A percentile compares a stretch with the other conserved stretches of the same genome.
These are phyloP conservation scores for Crithidia brevicula DNA, from an alignment of 208 protist genomes.

Conservation along the genomic window DNA sequence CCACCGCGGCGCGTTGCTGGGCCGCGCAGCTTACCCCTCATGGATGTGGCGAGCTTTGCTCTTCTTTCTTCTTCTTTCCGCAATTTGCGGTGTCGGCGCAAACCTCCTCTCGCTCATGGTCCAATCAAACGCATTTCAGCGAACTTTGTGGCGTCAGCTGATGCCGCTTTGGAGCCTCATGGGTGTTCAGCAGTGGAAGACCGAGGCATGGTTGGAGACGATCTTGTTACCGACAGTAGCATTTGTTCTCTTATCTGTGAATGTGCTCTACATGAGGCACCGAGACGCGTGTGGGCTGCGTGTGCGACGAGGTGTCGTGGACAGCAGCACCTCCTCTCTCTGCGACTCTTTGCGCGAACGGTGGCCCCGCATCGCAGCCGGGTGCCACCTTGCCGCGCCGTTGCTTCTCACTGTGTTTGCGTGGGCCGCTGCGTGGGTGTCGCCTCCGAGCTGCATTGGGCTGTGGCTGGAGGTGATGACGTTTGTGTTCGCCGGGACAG, in stretches of 20 bases:
- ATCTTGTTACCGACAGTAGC: conserved; percentile 6
- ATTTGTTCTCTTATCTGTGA: neutral
- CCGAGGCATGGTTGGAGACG: conserved; percentile 14
- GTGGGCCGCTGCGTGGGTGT: conserved; percentile 20
- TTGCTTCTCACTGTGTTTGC: conserved; percentile 12
- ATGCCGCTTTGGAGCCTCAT: conserved; percentile 21
- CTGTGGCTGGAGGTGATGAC: conserved; percentile 27
- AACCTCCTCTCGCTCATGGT: conserved; percentile 11
- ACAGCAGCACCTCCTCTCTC: neutral
- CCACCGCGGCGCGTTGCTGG: conserved; percentile 9
- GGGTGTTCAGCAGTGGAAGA: conserved; percentile 23
- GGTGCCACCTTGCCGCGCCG: neutral
- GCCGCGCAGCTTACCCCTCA: conserved; percentile 4
- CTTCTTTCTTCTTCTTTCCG: neutral
- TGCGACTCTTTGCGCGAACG: neutral
- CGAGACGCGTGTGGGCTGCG: neutral
- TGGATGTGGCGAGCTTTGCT: conserved; percentile 9
- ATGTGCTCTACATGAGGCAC: conserved; percentile 10
- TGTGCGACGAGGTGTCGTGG: neutral
- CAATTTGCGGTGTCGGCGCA: conserved; percentile 14
- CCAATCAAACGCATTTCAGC: neutral
- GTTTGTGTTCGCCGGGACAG: conserved; percentile 8
- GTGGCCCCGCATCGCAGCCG: neutral
- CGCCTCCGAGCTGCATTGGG: conserved; percentile 20
- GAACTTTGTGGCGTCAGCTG: conserved; percentile 3